phyloP scores from a whole-genome alignment of 352 stramenopile species.

The Saprolegnia parasitica region DNA sequence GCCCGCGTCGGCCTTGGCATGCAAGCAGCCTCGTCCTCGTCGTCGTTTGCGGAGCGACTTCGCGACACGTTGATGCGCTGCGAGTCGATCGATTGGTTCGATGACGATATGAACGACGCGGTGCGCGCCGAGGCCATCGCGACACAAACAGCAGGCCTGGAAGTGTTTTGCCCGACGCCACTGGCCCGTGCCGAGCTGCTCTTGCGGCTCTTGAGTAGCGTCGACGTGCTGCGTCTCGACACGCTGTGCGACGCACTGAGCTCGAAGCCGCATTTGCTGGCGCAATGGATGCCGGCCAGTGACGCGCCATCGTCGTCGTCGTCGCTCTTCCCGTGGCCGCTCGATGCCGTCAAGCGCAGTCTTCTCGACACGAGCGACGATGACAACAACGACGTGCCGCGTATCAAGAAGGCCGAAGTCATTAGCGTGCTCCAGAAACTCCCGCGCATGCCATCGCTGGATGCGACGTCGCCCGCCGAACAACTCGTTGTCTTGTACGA shows the following conservation, averaged over 20 bases:
- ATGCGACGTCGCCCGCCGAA: constrained; percentile 1
- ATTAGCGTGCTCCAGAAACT: constrained; percentile 1
- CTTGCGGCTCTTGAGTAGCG: background rate
- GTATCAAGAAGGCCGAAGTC: background rate
- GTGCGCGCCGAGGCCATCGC: constrained; percentile 13
- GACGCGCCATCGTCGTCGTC: background rate
- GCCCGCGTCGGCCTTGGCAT: constrained; percentile 14
- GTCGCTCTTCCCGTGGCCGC: constrained; percentile 10
- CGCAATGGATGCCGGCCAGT: constrained; percentile 14
- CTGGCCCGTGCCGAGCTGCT: constrained; percentile 9
- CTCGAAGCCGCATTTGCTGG: background rate
- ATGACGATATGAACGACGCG: constrained; percentile 9
- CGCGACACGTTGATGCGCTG: background rate
- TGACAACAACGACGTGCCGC: background rate
- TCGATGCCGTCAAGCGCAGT: constrained; percentile 6
- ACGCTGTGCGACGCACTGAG: background rate
- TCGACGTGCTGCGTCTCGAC: background rate
- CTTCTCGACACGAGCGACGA: constrained; percentile 1
- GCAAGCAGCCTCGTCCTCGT: background rate
- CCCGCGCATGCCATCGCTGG: background rate
- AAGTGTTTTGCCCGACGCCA: constrained; percentile 23
- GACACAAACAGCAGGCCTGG: constrained; percentile 10
- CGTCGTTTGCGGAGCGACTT: constrained; percentile 23
- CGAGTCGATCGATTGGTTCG: constrained; percentile 9
- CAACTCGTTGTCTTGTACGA: constrained; percentile 26